Base-by-base conservation (phyloP, 2,329 filamentous ascomycete genomes). In the Penicillium aurantiogriseum region DNA sequence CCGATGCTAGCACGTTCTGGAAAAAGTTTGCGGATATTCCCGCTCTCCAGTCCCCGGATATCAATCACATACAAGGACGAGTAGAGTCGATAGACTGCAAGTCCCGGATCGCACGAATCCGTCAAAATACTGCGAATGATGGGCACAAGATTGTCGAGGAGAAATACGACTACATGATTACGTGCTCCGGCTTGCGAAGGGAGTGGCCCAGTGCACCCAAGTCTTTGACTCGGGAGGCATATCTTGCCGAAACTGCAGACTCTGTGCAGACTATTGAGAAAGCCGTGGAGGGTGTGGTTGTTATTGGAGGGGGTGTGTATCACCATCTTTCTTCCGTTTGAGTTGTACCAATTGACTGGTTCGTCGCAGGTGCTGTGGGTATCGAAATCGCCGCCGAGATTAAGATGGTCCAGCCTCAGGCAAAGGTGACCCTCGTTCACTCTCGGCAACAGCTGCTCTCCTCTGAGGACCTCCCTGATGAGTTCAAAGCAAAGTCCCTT, bases 331-430 rank as follows among this genome's bases (percentile, higher is more conserved):
- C 9, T 31, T 48, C 13, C n/a, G 10, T 21, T 19, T n/a, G 7
- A 33, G 44, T 15, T 10, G 9, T 27, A n/a, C 9, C 3, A 36
- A 84, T 89, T 63, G 74, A 81, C 21, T 72, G 76, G 13, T 79
- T 83, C 2, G 76, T 29, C 74, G 6, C 51, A 82, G 80, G 88
- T 48, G 89, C 89, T 8, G 89, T 91, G 1, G 89, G 89, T 19
- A 86, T 91, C 56, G 89, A 92, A 70, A 90, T 92, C 80, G 88
- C 89, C 0, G 85, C 87, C 2, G 89, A 92, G 75, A 79, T 91
- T 53, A 91, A 91, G 74, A 71, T 83, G 48, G 76, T 84, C 23
- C 82, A 86, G 9, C 60, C 62, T 87, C 88, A 1, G 67, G 80
- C n/a, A 75, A 84, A 57, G 40, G 87, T 92, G n/a, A 88, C 84